phyloP scores from a whole-genome alignment of 768 basidiomycete genomes.

The Naematelia encephala region DNA sequence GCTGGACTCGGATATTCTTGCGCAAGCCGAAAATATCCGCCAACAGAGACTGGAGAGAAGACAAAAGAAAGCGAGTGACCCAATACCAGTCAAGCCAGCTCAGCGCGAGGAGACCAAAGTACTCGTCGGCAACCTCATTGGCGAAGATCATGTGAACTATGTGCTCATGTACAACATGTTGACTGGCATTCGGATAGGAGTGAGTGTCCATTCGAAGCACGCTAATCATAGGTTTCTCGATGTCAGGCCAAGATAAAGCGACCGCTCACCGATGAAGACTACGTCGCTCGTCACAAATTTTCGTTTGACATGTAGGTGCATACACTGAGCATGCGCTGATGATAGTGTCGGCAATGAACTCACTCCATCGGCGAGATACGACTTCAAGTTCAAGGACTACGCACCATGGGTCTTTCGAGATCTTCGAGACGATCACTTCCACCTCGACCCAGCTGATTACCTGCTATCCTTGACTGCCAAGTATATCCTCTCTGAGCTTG shows the following conservation, averaged over 20 bases:
- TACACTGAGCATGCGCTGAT: conserved; percentile 12
- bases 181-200: conserved; percentile 93
- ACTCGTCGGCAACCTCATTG: conserved; percentile 90
- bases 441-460: conserved; percentile 95
- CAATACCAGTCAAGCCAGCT: conserved; percentile 5
- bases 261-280: conserved; percentile 79
- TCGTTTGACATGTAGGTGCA: conserved; percentile 86
- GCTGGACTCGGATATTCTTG: conserved; percentile 73
- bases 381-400: conserved; percentile 99
- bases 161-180: conserved; percentile 99
- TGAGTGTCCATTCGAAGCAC: conserved; percentile 51
- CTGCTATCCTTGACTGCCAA: conserved; percentile 92
- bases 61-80: conserved; percentile 50
- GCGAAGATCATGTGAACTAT: conserved; percentile 98
- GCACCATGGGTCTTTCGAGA: conserved; percentile 97
- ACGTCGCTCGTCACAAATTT: conserved; percentile 82
- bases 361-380: conserved; percentile 95
- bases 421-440: conserved; percentile 88
- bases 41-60: conserved; percentile 71
- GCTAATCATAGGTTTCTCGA: conserved; percentile 70
- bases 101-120: conserved; percentile 57
- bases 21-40: conserved; percentile 83
- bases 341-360: conserved; percentile 90
- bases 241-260: conserved; percentile 94
- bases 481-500: conserved; percentile 96